Conservation (phyloP, 768 basidiomycete species). For the Rickenella mellea region DNA sequence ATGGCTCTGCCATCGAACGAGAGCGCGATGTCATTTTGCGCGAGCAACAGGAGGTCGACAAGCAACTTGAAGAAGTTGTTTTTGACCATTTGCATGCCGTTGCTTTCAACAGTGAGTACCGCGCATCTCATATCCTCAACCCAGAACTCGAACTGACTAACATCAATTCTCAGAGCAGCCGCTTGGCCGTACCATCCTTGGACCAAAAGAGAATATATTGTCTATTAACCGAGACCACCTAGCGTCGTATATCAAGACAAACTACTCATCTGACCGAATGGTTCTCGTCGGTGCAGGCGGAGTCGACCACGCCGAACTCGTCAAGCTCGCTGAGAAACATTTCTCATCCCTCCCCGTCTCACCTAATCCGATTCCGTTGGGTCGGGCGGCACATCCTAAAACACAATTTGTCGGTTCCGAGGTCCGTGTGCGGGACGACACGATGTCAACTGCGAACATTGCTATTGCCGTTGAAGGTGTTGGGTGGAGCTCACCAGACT, state of each 20-base stretch:
- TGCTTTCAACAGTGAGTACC: slow-evolving; percentile 81
- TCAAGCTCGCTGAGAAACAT: slow-evolving; percentile 90
- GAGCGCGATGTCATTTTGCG: slow-evolving; percentile 94
- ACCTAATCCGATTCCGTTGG: slow-evolving; percentile 79
- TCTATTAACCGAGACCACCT: slow-evolving; percentile 92
- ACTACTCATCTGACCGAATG: slow-evolving; percentile 99
- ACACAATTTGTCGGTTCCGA: slow-evolving; percentile 88
- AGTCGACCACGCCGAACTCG: slow-evolving; percentile 84
- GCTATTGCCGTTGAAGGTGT: slow-evolving; percentile 98
- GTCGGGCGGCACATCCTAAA: slow-evolving; percentile 65
- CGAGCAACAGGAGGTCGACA: slow-evolving; percentile 98
- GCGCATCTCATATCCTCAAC: not conserved
- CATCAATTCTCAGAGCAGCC: slow-evolving; percentile 59
- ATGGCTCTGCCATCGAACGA: slow-evolving; percentile 77
- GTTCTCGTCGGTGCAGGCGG: slow-evolving; percentile 96
- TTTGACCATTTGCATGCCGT: slow-evolving; percentile 97
- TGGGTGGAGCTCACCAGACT: slow-evolving; percentile 95
- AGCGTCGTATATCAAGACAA: slow-evolving; percentile 84
- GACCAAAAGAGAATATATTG: slow-evolving; percentile 90
- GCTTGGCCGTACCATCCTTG: slow-evolving; percentile 94
- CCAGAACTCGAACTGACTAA: slow-evolving; percentile 3
- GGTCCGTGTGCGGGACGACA: slow-evolving; percentile 92
- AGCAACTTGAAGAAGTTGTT: slow-evolving; percentile 96
- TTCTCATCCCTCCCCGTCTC: slow-evolving; percentile 87
- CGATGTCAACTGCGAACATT: slow-evolving; percentile 79